Evolutionary conservation across 2,329 filamentous ascomycete species (phyloP), one percentile per base, ranked within the genome.

Genomic region (Colletotrichum aenigma): DNA sequence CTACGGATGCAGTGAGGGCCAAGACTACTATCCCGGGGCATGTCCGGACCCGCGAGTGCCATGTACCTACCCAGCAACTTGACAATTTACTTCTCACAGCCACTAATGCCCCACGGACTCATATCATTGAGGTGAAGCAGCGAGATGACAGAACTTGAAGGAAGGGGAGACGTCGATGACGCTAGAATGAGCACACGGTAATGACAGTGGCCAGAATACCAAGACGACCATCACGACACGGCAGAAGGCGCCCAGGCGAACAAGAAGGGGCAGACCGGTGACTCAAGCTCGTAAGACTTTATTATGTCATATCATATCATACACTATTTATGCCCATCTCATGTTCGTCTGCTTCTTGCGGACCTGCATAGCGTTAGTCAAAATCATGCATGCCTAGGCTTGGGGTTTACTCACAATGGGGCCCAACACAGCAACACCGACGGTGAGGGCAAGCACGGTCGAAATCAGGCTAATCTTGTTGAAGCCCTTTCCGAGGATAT

Each of bases 401-500:
- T 21, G 32, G 55, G 38, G 55, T 55, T 56, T 30, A 58, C 94
- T 88, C 89, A 98, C 97, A 91, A 98, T 92, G 32, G 97, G 97
- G 69, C 93, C 93, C 81, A 98, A 87, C 71, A 95, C 91, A 78
- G 93, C 84, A 18, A 98, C 96, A 61, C 95, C 96, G 52, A 91
- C 89, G 61, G 91, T 91, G 79, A 98, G 88, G 21, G 95, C 96
- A 55, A 94, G 88, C 48, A 99, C 96, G 1, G 97, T 99, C 18
- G 91, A 89, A 48, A 98, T 84, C 81, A 99, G 91, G 79, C 96
- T 94, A 71, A 96, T 82, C 88, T 98, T 98, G 83, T 96, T 97
- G 85, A 99, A 99, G 4, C 95, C 95, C 85, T 96, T 97, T 77
- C 96, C 97, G 18, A 99, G 87, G 56, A 98, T 92, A 86, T 99